Base-by-base conservation (phyloP, 345 rosid genomes). In the Gossypium arboreum region DNA sequence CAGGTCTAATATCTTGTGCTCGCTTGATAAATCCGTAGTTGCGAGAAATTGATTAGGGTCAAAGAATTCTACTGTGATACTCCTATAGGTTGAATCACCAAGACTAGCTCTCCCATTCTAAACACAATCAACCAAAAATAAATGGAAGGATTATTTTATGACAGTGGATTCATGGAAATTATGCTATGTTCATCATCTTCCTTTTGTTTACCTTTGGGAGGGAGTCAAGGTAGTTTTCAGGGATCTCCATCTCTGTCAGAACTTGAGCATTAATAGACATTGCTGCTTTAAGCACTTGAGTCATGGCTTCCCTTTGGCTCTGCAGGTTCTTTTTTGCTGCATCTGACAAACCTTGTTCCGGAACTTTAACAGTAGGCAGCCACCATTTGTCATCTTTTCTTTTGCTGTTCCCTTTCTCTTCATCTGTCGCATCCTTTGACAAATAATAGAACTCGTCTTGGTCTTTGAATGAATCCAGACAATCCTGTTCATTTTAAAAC, bases 191-290 rank as follows among this genome's bases (percentile, higher is more conserved):
- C 60, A 18, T 9, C 41, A 34, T 34, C 41, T 34, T 34, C 27
- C 9, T 10, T 57, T 57, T 12, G 4, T 57, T 57, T 80, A 94
- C 98, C 93, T 92, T 94, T 0, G 98, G 97, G 48, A 92, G 96
- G 41, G 97, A 88, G 74, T 94, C 98, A 3, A 94, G 88, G 84
- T 92, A 94, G 85, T 72, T 91, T 70, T 94, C 98, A 2, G 98
- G 98, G 78, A 92, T 79, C 82, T 88, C 95, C 97, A 94, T 94
- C 82, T 92, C 98, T 56, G 89, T 84, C 51, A 94, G 80, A 78
- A 91, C 91, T 80, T 94, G 97, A 62, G 98, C 89, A 77, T 94
- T 94, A 72, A 94, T 94, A 11, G 98, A 94, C 98, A 94, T 92
- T 24, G 98, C 97, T 55, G 98, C 98, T 84, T 92, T 94, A 47